phyloP scores from a whole-genome alignment of 2,329 filamentous ascomycete genomes.

The Fonsecaea pedrosoi region DNA sequence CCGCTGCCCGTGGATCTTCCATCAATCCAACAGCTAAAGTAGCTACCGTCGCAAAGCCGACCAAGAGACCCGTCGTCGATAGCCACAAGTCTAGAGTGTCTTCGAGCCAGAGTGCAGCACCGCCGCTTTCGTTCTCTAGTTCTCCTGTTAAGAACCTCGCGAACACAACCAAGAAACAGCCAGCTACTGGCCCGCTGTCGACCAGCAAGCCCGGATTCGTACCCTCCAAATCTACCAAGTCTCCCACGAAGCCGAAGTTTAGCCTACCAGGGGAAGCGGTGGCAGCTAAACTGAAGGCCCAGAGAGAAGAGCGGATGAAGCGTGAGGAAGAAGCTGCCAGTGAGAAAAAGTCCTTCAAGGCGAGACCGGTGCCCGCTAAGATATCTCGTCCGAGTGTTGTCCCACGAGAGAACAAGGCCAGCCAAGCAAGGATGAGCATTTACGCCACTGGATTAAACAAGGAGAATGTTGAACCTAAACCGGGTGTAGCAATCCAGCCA shows the following conservation, averaged over 20 bases:
- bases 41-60: slow-evolving; percentile 21
- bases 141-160: slow-evolving; percentile 36
- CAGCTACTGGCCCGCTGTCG: slow-evolving; percentile 45
- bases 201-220: slow-evolving; percentile 57
- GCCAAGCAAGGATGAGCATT: slow-evolving; percentile 52
- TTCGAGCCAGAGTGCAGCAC: slow-evolving; percentile 24
- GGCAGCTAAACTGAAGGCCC: slow-evolving; percentile 60
- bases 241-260: slow-evolving; percentile 59
- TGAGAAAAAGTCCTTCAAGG: slow-evolving; percentile 54
- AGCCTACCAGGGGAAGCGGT: slow-evolving; percentile 61
- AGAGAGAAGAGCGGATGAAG: slow-evolving; percentile 56
- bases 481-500: neutral
- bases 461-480: slow-evolving; percentile 36
- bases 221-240: slow-evolving; percentile 59
- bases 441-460: slow-evolving; percentile 34
- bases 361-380: slow-evolving; percentile 50
- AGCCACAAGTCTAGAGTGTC: slow-evolving; percentile 20
- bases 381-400: slow-evolving; percentile 44
- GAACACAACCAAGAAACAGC: slow-evolving; percentile 52
- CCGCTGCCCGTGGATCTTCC: slow-evolving; percentile 10
- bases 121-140: slow-evolving; percentile 36
- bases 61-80: slow-evolving; percentile 33
- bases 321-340: slow-evolving; percentile 51
- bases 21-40: slow-evolving; percentile 30
- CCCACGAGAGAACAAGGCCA: slow-evolving; percentile 55